Evolutionary conservation across 768 basidiomycete species (phyloP), one percentile per base, ranked within the genome.

Genomic region (Tylopilus plumbeoviolaceoides): DNA sequence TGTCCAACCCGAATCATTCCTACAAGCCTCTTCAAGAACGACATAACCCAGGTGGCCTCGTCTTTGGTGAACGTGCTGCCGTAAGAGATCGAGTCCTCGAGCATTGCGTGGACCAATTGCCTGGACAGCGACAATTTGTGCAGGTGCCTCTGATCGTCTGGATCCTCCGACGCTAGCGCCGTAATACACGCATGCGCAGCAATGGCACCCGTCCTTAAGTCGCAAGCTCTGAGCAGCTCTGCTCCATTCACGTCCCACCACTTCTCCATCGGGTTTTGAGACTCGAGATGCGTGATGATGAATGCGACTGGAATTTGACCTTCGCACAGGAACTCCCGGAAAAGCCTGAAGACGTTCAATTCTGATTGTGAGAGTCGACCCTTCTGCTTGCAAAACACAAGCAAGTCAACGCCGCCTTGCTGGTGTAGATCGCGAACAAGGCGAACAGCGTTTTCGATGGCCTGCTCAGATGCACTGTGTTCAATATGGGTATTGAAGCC

Each of bases 231-330:
- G 7, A 60, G 25, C 11, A 70, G 61, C 5, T 15, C 33, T 14
- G 45, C 33, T 7, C 56, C 52, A 21, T 72, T 60, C 25, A 11
- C n/a, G 10, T 43, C 46, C 70, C 70, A 71, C 70, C 72, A 71
- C 9, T 50, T 36, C 33, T 72, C 69, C 70, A 70, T 72, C 5
- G 41, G 47, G 8, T 33, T 40, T 17, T 47, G 15, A 33, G 41
- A n/a, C 49, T 75, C 75, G 10, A 77, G 67, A 27, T 73, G 68
- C 3, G 74, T 76, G 33, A 77, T 60, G 7, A 71, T 64, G 14
- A 78, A 51, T 1, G 72, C 64, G n/a, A 72, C 63, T 4, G 76
- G 74, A 8, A 76, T 72, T 41, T 66, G 53, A 18, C 59, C 47
- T 21, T 62, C 64, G 56, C 76, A 77, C 27, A 78, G 67, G 39